These are phyloP conservation scores for Serendipita indica DNA, from an alignment of 768 basidiomycete species.

Conservation along the genomic window DNA sequence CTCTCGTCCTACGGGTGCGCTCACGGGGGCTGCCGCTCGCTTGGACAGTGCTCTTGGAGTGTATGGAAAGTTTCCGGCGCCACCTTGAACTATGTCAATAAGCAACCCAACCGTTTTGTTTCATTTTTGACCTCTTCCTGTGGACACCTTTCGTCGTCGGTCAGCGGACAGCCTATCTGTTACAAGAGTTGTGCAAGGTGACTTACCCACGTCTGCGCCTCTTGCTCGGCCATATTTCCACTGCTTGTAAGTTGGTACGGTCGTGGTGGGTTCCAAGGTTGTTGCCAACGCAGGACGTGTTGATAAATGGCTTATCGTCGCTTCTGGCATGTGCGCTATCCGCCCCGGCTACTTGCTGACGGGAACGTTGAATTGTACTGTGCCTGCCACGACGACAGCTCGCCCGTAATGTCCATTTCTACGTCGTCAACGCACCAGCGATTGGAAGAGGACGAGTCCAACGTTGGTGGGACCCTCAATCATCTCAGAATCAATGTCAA, in stretches of 20 bases:
- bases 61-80: slow-evolving; percentile 6
- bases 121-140: neutral
- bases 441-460: too few species aligned
- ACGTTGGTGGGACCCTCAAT: too few species aligned
- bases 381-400: too few species aligned
- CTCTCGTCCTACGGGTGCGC: neutral
- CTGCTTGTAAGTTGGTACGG: neutral
- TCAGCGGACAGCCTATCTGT: too few species aligned
- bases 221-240: neutral
- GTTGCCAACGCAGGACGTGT: neutral
- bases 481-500: too few species aligned
- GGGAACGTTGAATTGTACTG: too few species aligned
- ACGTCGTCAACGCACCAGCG: too few species aligned
- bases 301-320: too few species aligned
- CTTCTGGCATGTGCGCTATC: too few species aligned
- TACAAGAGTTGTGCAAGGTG: neutral
- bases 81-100: neutral
- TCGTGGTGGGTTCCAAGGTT: neutral
- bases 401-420: too few species aligned
- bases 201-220: slow-evolving; percentile 3
- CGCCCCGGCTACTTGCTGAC: too few species aligned
- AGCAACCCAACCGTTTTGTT: neutral
- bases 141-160: neutral
- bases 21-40: neutral
- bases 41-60: slow-evolving; percentile 3